A percentile compares a stretch with the other conserved stretches of the same genome.
Evolutionary conservation across 805 yeast genomes (phyloP).

Genomic region (Sporopachydermia lactativora): DNA sequence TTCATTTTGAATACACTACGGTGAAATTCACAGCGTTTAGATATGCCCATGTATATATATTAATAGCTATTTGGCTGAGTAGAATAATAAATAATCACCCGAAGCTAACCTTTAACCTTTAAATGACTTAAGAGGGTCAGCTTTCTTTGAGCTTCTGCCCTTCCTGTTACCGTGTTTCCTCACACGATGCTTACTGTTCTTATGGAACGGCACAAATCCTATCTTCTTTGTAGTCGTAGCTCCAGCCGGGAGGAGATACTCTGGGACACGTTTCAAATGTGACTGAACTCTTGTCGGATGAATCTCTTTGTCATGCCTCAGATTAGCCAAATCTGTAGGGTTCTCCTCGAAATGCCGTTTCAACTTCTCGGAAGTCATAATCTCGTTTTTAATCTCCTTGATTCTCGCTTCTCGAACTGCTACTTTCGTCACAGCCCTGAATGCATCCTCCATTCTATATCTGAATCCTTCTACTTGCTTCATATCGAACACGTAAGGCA

Average conservation of each 20-base stretch:
- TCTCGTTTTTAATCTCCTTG: slow-evolving; percentile 75
- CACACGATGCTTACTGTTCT: slow-evolving; percentile 23
- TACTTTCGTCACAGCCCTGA: slow-evolving; percentile 81
- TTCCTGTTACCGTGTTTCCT: slow-evolving; percentile 19
- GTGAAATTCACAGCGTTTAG: no score
- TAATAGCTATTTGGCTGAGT: no score
- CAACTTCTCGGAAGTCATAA: slow-evolving; percentile 77
- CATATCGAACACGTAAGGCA: slow-evolving; percentile 85
- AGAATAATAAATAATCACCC: no score
- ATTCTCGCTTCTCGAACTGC: slow-evolving; percentile 89
- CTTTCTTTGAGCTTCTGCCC: slow-evolving; percentile 23
- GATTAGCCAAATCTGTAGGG: slow-evolving; percentile 79
- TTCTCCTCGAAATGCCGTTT: slow-evolving; percentile 94
- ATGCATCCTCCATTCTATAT: slow-evolving; percentile 93
- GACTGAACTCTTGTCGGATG: slow-evolving; percentile 72
- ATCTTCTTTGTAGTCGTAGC: slow-evolving; percentile 42
- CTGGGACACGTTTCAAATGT: slow-evolving; percentile 87
- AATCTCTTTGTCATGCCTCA: slow-evolving; percentile 84
- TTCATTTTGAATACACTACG: no score
- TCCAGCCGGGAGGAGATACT: slow-evolving; percentile 72
- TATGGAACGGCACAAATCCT: slow-evolving; percentile 65
- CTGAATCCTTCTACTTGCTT: slow-evolving; percentile 90
- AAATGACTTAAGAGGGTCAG: slow-evolving; percentile 38
- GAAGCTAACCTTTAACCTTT: no score
- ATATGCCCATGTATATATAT: no score